phyloP scores from a whole-genome alignment of 2,329 filamentous ascomycete species.

The Colletotrichum melonis region DNA sequence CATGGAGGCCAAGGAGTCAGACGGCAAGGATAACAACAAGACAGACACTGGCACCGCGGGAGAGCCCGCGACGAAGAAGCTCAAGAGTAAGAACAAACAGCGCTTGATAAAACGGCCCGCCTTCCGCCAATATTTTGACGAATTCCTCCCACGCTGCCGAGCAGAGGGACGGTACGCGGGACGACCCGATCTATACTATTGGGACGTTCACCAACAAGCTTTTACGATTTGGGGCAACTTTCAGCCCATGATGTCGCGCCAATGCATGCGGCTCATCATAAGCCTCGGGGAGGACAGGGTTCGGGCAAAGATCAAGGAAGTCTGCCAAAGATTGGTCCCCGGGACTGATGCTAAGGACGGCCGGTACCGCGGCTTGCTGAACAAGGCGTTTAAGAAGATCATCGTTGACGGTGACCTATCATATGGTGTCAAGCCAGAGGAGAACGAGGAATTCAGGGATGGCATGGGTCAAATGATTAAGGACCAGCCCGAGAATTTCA shows the following conservation, averaged over 20 bases:
- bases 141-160: constrained; percentile 68
- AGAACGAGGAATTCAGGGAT: neutral
- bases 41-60: neutral
- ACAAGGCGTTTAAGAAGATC: constrained; percentile 60
- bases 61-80: constrained; percentile 36
- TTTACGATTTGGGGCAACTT: constrained; percentile 60
- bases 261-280: neutral
- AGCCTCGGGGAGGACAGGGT: constrained; percentile 21
- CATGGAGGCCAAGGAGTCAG: neutral
- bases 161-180: constrained; percentile 49
- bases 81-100: constrained; percentile 67
- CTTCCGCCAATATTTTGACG: constrained; percentile 70
- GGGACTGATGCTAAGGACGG: constrained; percentile 10
- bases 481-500: neutral
- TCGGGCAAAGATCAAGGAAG: constrained; percentile 37
- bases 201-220: constrained; percentile 53
- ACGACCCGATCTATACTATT: neutral
- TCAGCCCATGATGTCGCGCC: constrained; percentile 21
- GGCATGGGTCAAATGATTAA: constrained; percentile 1
- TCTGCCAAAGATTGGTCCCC: neutral
- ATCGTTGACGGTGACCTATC: constrained; percentile 56
- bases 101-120: constrained; percentile 66
- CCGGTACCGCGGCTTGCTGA: constrained; percentile 47
- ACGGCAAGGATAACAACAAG: neutral
- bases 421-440: constrained; percentile 48